These are phyloP conservation scores for Suillus spraguei DNA, from an alignment of 768 basidiomycete species.

Conservation along the genomic window DNA sequence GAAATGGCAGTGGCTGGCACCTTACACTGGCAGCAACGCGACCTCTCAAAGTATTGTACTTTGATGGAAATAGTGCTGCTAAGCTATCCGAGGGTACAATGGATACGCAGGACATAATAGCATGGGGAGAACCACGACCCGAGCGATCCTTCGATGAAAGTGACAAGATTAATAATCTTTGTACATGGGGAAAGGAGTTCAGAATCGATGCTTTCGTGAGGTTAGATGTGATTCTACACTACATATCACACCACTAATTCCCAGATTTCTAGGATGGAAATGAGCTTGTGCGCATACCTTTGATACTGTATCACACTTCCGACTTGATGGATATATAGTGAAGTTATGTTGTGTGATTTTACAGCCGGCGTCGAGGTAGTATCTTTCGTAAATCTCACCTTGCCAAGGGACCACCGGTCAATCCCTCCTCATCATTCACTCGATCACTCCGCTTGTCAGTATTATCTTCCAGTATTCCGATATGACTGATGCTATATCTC, in stretches of 20 bases:
- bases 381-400: conserved; percentile 26
- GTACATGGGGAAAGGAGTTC: conserved; percentile 34
- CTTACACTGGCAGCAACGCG: conserved; percentile 31
- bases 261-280: conserved; percentile 27
- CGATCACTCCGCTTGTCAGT: background rate
- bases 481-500: background rate
- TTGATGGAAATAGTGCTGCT: conserved; percentile 33
- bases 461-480: background rate
- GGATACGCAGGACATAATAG: conserved; percentile 39
- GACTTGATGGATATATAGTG: conserved; percentile 25
- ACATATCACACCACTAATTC: background rate
- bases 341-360: conserved; percentile 40
- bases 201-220: conserved; percentile 39
- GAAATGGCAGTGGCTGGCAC: conserved; percentile 22
- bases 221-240: conserved; percentile 2
- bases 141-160: conserved; percentile 24
- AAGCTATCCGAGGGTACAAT: conserved; percentile 34
- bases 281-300: conserved; percentile 32
- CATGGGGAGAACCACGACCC: conserved; percentile 29
- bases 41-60: conserved; percentile 35
- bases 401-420: too few species aligned
- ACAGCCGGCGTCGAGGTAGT: conserved; percentile 28
- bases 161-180: conserved; percentile 30
- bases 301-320: background rate
- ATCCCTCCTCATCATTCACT: too few species aligned